Base-by-base conservation (phyloP, 2,329 filamentous ascomycete genomes). In the Sporothrix dimorphospora region DNA sequence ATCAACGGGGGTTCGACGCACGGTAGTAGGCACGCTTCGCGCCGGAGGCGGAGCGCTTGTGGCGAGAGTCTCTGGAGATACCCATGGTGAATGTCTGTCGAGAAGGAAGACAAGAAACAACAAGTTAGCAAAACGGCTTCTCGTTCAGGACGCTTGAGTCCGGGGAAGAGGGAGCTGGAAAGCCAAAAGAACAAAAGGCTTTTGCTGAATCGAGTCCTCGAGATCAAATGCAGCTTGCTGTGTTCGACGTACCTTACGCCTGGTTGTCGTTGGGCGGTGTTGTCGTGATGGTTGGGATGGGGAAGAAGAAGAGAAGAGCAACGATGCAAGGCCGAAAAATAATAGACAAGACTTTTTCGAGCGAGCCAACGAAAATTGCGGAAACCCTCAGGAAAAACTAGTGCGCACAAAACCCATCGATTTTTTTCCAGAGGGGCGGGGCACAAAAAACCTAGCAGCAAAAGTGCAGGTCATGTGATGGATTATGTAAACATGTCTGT, bases 41-140 rank as follows among this genome's bases (percentile, higher is more conserved):
- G 90, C 96, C 97, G 85, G 97, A 93, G 86, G 95, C 94, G 87
- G 94, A 94, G 88, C 96, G 94, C 93, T 99, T 99, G 92, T 99
- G 96, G 89, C 96, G 94, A 85, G 94, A 97, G 89, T 98, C 95
- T 89, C 96, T 93, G 87, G 95, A 98, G 89, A 99, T 98, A 99
- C 96, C 93, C 92, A 95, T 95, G 88, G 91, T 93, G 92, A 91
- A 91, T 87, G 87, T 88, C 87, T 88, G 88, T 91, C 84, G 77
- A 80, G 78, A 72, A 42, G 40, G 49, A 34, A 69, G 34, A 24
- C 53, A 40, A 70, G 40, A 69, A 53, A 30, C 38, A 21, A 4
- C n/a, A 34, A 6, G 71, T 70, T 49, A 67, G 45, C 21, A 45
- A 38, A 24, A 7, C 30, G 24, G 49, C 42, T 27, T n/a, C 21